A percentile compares a stretch with the other conserved stretches of the same genome.
phyloP scores from a whole-genome alignment of 768 basidiomycete genomes.

The Suillus subalutaceus region DNA sequence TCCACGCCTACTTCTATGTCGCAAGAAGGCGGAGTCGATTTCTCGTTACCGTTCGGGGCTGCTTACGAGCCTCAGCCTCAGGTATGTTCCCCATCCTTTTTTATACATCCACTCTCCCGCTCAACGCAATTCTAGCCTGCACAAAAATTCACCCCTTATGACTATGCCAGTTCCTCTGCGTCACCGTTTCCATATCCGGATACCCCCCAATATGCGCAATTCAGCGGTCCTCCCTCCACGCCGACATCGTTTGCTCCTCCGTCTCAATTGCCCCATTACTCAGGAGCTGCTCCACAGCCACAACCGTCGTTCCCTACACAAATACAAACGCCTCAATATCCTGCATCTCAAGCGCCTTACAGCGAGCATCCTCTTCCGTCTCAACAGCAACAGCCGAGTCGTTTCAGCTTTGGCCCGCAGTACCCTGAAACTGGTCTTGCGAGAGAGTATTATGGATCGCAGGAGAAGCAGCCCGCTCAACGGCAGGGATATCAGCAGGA shows the following conservation, averaged over 20 bases:
- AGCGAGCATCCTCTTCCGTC: background rate
- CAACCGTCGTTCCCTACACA: background rate
- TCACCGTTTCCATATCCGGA: slow-evolving; percentile 4
- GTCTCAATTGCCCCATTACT: background rate
- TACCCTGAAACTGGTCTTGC: slow-evolving; percentile 2
- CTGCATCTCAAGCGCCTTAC: background rate
- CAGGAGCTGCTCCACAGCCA: background rate
- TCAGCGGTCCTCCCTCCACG: background rate
- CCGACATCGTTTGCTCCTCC: slow-evolving; percentile 3
- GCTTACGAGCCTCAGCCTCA: slow-evolving; percentile 22
- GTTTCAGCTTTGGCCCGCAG: slow-evolving; percentile 3
- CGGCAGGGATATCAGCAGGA: background rate
- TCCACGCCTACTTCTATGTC: slow-evolving; percentile 6
- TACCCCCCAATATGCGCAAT: slow-evolving; percentile 4
- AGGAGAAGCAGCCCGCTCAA: slow-evolving; percentile 4
- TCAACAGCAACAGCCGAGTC: background rate
- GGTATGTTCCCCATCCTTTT: background rate
- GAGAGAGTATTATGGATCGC: slow-evolving; percentile 3
- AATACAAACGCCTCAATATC: background rate
- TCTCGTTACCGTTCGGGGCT: slow-evolving; percentile 25
- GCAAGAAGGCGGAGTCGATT: slow-evolving; percentile 23
- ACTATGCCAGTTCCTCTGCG: slow-evolving; percentile 2
- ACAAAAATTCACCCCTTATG: slow-evolving; percentile 1
- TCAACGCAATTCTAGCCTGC: background rate
- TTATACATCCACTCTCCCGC: background rate